Evolutionary conservation across 495 filamentous ascomycete species (phyloP), one percentile per base, ranked within the genome.

Genomic region (Xylaria venustula): DNA sequence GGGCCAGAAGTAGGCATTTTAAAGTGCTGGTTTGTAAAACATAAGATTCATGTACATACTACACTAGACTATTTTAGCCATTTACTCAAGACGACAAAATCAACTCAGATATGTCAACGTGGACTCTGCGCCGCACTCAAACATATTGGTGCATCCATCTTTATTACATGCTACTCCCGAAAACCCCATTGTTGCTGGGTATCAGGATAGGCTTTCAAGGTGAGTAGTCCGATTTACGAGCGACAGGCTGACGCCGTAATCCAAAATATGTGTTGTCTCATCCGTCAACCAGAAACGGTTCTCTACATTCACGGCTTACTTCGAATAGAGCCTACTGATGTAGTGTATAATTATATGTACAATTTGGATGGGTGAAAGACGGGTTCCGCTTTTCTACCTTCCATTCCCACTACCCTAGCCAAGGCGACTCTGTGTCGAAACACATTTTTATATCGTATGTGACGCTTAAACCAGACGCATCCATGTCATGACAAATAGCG

Each of bases 1-100:
- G 51, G 51, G 51, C 36, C 34, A 42, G 23, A 26, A n/a, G 22
- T 55, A 45, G 53, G 53, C 53, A 42, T 55, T 32, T 45, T 9
- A 9, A 7, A n/a, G 11, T 4, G 17, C 2, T 3, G 14, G 40
- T 30, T 12, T 53, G 32, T 41, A 17, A 2, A 40, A 25, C 32
- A 23, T 19, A 51, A 5, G 15, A 25, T 30, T 7, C 11, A 32
- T 22, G 23, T 7, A 30, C 25, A n/a, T n/a, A n/a, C n/a, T n/a
- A n/a, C n/a, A n/a, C n/a, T n/a, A n/a, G n/a, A n/a, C n/a, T n/a
- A n/a, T n/a, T n/a, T n/a, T n/a, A n/a, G n/a, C n/a, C n/a, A n/a
- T n/a, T n/a, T n/a, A n/a, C n/a, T n/a, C n/a, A n/a, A n/a, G n/a
- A n/a, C n/a, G n/a, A 22, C n/a, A 23, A 32, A n/a, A 40, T 52